Evolutionary conservation across 2,329 filamentous ascomycete species (phyloP).

Genomic region (Colletotrichum abscissum): DNA sequence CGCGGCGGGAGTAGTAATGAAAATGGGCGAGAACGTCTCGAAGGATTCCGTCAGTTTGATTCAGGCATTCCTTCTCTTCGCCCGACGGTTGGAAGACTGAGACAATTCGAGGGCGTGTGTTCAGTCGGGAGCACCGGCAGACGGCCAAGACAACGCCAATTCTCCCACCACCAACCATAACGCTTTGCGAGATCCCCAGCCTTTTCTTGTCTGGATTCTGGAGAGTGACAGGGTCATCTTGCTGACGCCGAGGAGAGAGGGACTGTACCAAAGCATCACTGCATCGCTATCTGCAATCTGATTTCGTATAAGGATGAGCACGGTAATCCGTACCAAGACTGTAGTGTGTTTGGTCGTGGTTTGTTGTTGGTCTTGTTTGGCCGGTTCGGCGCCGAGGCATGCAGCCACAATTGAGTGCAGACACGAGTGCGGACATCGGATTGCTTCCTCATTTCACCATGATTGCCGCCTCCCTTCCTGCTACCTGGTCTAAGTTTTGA

Average conservation of each 20-base stretch:
- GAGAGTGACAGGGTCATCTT: constrained; percentile 18
- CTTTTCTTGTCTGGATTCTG: background rate
- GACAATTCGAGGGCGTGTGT: background rate
- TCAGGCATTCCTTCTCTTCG: constrained; percentile 15
- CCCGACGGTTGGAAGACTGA: background rate
- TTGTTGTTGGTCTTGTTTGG: background rate
- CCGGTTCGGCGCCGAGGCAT: constrained; percentile 26
- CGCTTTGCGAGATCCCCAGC: constrained; percentile 9
- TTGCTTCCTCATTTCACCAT: background rate
- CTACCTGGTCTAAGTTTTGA: background rate
- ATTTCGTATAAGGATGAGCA: too few relatives aligned
- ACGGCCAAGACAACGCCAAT: constrained; percentile 19
- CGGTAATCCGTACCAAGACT: background rate
- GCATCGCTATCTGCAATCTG: too few relatives aligned
- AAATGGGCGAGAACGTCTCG: background rate
- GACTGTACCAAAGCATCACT: background rate
- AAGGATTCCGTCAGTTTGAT: constrained; percentile 1
- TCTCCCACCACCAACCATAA: constrained; percentile 4
- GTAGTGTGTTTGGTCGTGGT: too few relatives aligned
- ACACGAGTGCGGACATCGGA: background rate
- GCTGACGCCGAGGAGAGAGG: background rate
- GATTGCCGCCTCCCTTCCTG: background rate
- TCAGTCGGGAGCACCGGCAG: constrained; percentile 22
- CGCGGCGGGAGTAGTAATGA: background rate
- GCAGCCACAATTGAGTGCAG: constrained; percentile 5